A percentile compares a stretch with the other conserved stretches of the same genome.
Conservation (phyloP, 2,329 filamentous ascomycete genomes). For the Aspergillus sp. region DNA sequence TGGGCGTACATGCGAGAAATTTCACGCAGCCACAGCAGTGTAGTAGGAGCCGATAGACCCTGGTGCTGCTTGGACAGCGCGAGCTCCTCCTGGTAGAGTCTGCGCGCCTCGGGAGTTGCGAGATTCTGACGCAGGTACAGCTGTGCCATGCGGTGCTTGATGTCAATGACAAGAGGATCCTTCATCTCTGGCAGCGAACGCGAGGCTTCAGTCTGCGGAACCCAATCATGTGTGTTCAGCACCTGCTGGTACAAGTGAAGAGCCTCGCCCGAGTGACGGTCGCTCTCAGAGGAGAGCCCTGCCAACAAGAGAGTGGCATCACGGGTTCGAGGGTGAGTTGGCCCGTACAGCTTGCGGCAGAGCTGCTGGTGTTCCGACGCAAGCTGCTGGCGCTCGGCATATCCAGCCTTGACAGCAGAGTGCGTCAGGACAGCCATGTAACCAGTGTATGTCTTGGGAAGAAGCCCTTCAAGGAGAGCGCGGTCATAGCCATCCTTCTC, state of each 20-base stretch:
- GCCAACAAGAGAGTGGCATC: conserved; percentile 43
- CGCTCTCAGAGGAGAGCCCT: conserved; percentile 47
- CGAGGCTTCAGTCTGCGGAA: conserved; percentile 30
- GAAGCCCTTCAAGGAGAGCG: conserved; percentile 35
- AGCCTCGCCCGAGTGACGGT: conserved; percentile 46
- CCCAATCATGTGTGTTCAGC: conserved; percentile 41
- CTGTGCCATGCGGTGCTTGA: conserved; percentile 53
- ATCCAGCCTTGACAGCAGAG: conserved; percentile 42
- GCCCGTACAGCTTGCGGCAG: conserved; percentile 41
- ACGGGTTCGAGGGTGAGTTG: conserved; percentile 36
- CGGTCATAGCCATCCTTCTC: conserved; percentile 41
- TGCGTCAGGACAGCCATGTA: conserved; percentile 51
- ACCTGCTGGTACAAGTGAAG: conserved; percentile 49
- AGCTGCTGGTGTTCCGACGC: conserved; percentile 51
- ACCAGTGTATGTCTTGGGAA: conserved; percentile 49
- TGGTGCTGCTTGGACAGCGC: conserved; percentile 44
- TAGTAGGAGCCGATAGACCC: conserved; percentile 49
- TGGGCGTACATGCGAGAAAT: conserved; percentile 45
- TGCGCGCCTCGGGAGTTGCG: conserved; percentile 38
- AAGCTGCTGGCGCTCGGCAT: conserved; percentile 47
- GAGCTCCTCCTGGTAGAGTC: conserved; percentile 45
- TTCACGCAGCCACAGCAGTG: conserved; percentile 46
- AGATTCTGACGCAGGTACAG: conserved; percentile 47
- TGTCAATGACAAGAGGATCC: conserved; percentile 42
- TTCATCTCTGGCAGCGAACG: conserved; percentile 33